Conservation (phyloP, 176 grass and related monocot species). For the Phyllostachys edulis region DNA sequence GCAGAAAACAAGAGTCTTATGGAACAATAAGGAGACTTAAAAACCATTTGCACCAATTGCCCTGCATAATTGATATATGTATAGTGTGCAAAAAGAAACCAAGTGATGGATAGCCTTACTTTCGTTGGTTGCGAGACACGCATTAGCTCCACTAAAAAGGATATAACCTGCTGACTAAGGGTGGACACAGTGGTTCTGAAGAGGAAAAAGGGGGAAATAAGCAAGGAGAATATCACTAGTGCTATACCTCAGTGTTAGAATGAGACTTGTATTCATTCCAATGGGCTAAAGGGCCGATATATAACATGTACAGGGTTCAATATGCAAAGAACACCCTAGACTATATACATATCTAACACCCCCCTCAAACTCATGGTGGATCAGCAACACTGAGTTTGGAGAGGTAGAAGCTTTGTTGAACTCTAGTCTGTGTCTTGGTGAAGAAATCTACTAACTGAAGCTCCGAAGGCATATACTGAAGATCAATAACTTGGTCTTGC, state of each 20-base stretch:
- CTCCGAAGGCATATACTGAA: no score
- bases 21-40: background rate
- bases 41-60: background rate
- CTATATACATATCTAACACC: no score
- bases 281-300: no score
- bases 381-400: no score
- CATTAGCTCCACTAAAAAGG: background rate
- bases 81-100: background rate
- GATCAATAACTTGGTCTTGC: no score
- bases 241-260: background rate
- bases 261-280: no score
- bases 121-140: constrained; percentile 2
- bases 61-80: constrained; percentile 24
- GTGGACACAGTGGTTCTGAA: background rate
- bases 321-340: no score
- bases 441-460: no score
- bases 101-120: background rate
- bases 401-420: no score
- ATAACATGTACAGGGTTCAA: no score
- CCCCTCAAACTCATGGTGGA: no score
- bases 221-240: background rate
- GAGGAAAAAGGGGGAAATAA: background rate
- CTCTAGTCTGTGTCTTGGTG: no score
- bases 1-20: constrained; percentile 2
- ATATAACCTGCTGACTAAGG: constrained; percentile 7